Base-by-base conservation (phyloP, 345 rosid species). In the Eucalyptus sp. region DNA sequence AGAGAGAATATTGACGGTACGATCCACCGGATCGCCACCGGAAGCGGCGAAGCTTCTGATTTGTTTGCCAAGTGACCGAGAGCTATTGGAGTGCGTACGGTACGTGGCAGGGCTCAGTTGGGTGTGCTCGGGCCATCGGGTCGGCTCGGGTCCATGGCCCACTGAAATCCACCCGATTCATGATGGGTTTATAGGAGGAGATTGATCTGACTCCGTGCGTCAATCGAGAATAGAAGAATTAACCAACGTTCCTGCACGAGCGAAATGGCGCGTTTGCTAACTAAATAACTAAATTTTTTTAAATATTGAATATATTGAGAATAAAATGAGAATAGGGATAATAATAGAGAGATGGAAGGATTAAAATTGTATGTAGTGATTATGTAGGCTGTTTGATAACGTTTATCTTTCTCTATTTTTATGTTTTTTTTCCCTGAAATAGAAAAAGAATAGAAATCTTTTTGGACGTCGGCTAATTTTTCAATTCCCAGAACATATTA, bases 391-490 rank as follows among this genome's bases (percentile, higher is more conserved):
- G 0, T 15, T 1, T 50, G 0, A 0, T 15, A 15, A 50, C 0
- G 52, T 50, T 50, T 15, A 1, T 15, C 0, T 50, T 50, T 50
- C 0, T 50, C 18, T 50, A 15, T 50, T 50, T 50, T 50, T 50
- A 0, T 50, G 18, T 15, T 15, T 2, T 50, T 50, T 15, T 50
- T n/a, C 3, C 3, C 0, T 1, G 5, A 0, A 50, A 50, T 0
- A 6, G 18, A 50, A 50, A 50, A 50, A 50, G 37, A 37, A 37
- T 37, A 37, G 37, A 37, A 37, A 37, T 37, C 37, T 37, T 37
- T 37, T 37, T 37, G 37, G 37, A 37, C 37, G 37, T 37, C 37
- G 3, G 37, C 37, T 37, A 37, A 37, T 37, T 37, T 37, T 37
- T 37, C 37, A 37, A 37, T 37, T 37, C 37, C 37, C 37, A 37